phyloP scores from a whole-genome alignment of 2,329 filamentous ascomycete genomes.

The Fusarium clavum region DNA sequence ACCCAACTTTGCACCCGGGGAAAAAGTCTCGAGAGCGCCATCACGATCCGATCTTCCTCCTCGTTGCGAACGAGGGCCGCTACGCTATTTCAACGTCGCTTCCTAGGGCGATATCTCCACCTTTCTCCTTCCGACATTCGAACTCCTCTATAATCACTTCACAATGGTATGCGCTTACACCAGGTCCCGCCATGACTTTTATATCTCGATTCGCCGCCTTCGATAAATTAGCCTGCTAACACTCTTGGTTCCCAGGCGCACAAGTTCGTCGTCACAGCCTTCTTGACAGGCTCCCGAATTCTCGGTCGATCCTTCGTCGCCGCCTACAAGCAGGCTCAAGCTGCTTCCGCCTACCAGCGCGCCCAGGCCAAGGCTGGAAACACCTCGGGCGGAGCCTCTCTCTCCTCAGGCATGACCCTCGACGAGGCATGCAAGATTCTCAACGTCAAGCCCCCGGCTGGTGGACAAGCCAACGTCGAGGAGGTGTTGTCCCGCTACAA shows the following conservation, averaged over 20 bases:
- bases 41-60: constrained; percentile 41
- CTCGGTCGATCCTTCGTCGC: constrained; percentile 93
- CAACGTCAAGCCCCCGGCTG: constrained; percentile 86
- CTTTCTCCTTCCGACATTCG: constrained; percentile 3
- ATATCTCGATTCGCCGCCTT: constrained; percentile 30
- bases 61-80: constrained; percentile 44
- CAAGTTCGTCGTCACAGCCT: constrained; percentile 87
- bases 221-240: constrained; percentile 29
- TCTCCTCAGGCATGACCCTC: constrained; percentile 82
- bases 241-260: constrained; percentile 74
- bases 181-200: constrained; percentile 14
- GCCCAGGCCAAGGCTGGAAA: constrained; percentile 73
- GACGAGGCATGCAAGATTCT: constrained; percentile 98
- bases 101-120: constrained; percentile 26
- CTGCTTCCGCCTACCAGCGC: constrained; percentile 83
- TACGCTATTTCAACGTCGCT: constrained; percentile 38
- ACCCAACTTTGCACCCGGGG: constrained; percentile 35
- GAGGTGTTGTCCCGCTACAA: constrained; percentile 90
- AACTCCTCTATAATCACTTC: constrained; percentile 15
- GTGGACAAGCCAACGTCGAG: constrained; percentile 81
- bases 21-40: constrained; percentile 46
- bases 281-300: constrained; percentile 90
- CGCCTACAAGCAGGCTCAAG: constrained; percentile 94
- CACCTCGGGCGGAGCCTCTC: constrained; percentile 62
- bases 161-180: constrained; percentile 48